Conservation (phyloP, 169 alveolate genomes). For the Cryptosporidium ryanae region DNA sequence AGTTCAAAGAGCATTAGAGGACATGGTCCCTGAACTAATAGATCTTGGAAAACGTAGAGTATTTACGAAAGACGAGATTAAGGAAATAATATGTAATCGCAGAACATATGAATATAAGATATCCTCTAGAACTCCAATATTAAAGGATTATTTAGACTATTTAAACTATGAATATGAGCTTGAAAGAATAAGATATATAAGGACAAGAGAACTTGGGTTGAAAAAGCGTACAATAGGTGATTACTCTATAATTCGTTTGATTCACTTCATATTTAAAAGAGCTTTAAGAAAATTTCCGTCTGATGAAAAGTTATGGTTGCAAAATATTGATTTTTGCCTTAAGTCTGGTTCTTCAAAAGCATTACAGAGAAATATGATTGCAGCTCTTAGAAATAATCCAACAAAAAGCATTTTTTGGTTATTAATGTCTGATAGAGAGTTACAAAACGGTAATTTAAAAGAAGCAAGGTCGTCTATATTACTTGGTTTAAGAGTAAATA, state of each 20-base stretch:
- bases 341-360: constrained; percentile 70
- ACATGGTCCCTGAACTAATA: constrained; percentile 77
- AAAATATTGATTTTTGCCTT: constrained; percentile 61
- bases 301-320: constrained; percentile 69
- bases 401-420: constrained; percentile 47
- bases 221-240: constrained; percentile 71
- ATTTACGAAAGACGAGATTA: constrained; percentile 69
- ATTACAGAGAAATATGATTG: constrained; percentile 55
- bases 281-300: constrained; percentile 60
- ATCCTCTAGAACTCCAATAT: constrained; percentile 57
- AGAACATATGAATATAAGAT: constrained; percentile 76
- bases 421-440: constrained; percentile 72
- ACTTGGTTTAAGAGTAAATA: constrained; percentile 52
- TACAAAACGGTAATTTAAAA: constrained; percentile 63
- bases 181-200: constrained; percentile 34
- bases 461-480: constrained; percentile 51
- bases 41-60: constrained; percentile 75
- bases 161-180: constrained; percentile 56
- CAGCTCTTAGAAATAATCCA: constrained; percentile 59
- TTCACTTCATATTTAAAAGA: constrained; percentile 60
- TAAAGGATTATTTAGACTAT: constrained; percentile 56
- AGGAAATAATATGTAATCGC: constrained; percentile 62
- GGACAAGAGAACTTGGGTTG: constrained; percentile 41
- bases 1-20: constrained; percentile 78
- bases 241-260: constrained; percentile 58